Evolutionary conservation across 805 yeast species (phyloP).

Genomic region (Wickerhamiella lipophila): DNA sequence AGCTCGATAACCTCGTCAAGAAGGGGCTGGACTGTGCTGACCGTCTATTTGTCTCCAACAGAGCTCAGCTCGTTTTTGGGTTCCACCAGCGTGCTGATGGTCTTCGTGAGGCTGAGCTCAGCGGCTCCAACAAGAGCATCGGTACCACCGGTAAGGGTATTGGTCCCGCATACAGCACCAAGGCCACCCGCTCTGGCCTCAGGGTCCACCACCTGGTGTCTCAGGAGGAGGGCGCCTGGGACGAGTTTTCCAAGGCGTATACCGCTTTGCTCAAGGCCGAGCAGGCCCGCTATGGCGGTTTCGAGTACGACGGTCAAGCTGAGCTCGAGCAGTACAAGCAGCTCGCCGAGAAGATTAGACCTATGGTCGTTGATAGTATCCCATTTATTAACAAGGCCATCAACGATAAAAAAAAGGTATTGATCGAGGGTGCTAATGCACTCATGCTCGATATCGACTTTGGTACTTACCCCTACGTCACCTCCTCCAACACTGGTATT

Average conservation of each 20-base stretch:
- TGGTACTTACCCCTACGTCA: constrained; percentile 96
- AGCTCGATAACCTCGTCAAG: constrained; percentile 63
- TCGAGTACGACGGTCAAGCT: constrained; percentile 71
- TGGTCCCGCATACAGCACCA: constrained; percentile 96
- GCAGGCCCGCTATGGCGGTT: constrained; percentile 82
- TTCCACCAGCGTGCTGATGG: constrained; percentile 97
- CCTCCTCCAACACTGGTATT: constrained; percentile 89
- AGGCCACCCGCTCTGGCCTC: constrained; percentile 91
- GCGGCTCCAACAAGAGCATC: constrained; percentile 66
- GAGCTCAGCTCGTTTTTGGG: constrained; percentile 94
- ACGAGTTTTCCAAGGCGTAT: constrained; percentile 68
- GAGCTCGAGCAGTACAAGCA: constrained; percentile 68
- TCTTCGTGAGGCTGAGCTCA: constrained; percentile 82
- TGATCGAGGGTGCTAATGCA: constrained; percentile 97
- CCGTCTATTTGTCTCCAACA: constrained; percentile 74
- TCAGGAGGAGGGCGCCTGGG: constrained; percentile 86
- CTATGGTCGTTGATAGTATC: constrained; percentile 89
- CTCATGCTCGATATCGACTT: constrained; percentile 94
- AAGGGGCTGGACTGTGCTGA: constrained; percentile 67
- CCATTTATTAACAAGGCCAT: constrained; percentile 64
- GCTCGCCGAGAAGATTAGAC: constrained; percentile 61
- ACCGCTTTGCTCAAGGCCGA: constrained; percentile 68
- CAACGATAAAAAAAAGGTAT: constrained; percentile 63
- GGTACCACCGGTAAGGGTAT: constrained; percentile 99
- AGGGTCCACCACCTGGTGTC: constrained; percentile 92